These are phyloP conservation scores for Arxiozyma heterogenica DNA, from an alignment of 1,139 yeast species.

Conservation along the genomic window DNA sequence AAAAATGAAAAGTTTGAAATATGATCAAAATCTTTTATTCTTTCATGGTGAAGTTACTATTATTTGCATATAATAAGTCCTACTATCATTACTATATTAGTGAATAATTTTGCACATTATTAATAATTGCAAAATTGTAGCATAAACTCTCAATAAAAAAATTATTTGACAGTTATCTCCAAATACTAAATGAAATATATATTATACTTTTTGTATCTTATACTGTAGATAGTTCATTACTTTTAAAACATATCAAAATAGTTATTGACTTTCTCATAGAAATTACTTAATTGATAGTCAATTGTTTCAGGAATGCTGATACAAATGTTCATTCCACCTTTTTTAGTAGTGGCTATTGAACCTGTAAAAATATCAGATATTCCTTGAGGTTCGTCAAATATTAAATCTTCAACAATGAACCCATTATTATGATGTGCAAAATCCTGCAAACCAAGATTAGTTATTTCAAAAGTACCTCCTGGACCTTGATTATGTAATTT, in stretches of 20 bases:
- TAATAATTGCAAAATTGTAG: too few relatives aligned
- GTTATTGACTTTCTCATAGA: conserved; percentile 4
- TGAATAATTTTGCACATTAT: not conserved
- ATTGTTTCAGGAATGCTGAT: conserved; percentile 18
- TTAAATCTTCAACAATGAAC: conserved; percentile 19
- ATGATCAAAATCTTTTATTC: too few relatives aligned
- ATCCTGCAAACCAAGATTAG: conserved; percentile 24
- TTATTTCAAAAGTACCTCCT: conserved; percentile 24
- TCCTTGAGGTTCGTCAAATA: conserved; percentile 26
- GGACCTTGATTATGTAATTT: conserved; percentile 18
- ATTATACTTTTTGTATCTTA: not conserved
- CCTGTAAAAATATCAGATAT: conserved; percentile 19
- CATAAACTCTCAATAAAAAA: not conserved
- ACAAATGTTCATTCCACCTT: conserved; percentile 22
- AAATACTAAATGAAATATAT: not conserved
- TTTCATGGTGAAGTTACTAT: not conserved
- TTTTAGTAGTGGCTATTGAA: conserved; percentile 18
- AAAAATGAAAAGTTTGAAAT: not conserved
- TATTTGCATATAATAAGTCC: too few relatives aligned
- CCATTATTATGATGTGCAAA: conserved; percentile 10
- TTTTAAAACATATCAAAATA: not conserved
- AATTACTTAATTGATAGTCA: conserved; percentile 4
- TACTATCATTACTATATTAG: too few relatives aligned
- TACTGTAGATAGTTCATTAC: not conserved
- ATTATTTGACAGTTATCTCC: too few relatives aligned